Conservation (phyloP, 1,139 yeast genomes). For the Taiozyma sp. region DNA sequence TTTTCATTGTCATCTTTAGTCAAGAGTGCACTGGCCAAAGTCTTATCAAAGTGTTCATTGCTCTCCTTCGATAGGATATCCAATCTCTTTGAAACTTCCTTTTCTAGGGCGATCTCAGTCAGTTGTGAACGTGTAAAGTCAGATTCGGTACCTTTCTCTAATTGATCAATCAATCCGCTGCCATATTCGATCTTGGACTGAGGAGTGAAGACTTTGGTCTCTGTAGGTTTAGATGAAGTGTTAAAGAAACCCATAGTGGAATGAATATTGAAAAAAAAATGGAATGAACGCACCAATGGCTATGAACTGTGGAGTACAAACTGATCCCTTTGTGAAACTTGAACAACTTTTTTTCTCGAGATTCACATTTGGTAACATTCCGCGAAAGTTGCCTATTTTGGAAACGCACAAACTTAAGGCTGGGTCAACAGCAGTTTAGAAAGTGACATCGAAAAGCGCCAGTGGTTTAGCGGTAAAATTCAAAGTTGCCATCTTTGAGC, state of each 20-base stretch:
- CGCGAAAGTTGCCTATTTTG: not conserved
- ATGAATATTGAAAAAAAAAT: not conserved
- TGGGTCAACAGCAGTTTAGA: not conserved
- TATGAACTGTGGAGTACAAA: not conserved
- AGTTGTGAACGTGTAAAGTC: constrained; percentile 80
- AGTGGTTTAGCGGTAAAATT: constrained; percentile 49
- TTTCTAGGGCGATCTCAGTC: constrained; percentile 74
- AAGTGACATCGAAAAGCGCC: constrained; percentile 25
- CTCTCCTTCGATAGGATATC: constrained; percentile 59
- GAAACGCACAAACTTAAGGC: not conserved
- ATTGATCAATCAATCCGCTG: constrained; percentile 63
- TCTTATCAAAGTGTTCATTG: constrained; percentile 47
- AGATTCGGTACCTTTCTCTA: constrained; percentile 72
- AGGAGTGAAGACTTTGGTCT: constrained; percentile 65
- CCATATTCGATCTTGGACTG: constrained; percentile 69
- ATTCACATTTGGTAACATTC: not conserved
- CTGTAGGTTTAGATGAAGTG: constrained; percentile 49
- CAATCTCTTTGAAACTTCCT: constrained; percentile 66
- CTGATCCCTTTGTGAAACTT: not conserved
- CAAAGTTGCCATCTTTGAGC: constrained; percentile 50
- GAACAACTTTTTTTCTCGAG: not conserved
- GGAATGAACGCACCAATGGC: not conserved
- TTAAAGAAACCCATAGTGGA: constrained; percentile 43
- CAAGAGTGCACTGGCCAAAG: constrained; percentile 41
- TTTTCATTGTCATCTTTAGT: constrained; percentile 29